Evolutionary conservation across 2,329 filamentous ascomycete species (phyloP), one percentile per base, ranked within the genome.

Genomic region (Ophiostoma sp.): DNA sequence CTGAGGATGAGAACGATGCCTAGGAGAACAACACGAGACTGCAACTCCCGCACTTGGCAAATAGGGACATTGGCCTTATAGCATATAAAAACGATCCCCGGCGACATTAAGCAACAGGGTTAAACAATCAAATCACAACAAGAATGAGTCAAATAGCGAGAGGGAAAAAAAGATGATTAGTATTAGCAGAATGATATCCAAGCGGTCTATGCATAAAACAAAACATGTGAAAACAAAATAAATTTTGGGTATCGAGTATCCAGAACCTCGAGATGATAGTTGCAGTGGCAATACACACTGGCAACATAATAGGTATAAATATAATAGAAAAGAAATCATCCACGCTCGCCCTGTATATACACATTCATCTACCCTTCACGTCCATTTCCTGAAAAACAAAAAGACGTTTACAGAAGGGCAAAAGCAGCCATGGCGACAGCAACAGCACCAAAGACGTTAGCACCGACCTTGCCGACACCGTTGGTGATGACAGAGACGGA

Each of bases 401-500:
- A 6, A 48, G 20, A 31, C 36, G 27, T 64, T 76, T 76, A 77
- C 72, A 77, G 73, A 62, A 74, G 72, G 67, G 76, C 72, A 67
- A 72, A 73, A 68, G 72, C 75, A 27, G 76, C 69, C 68, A 77
- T 70, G 27, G 75, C 69, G 64, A 76, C 77, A 20, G 70, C 75
- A 13, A 71, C 76, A n/a, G 73, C 65, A 27, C 73, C 75, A 10
- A 72, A 72, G 52, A 76, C 27, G 74, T 64, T 73, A 71, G 71
- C 72, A 4, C 72, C 54, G 64, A 73, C 72, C 67, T 74, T 71
- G 69, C 68, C 74, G 20, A 74, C 69, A 68, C 73, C 75, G 74
- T 72, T 76, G 76, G 76, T 70, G 73, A 76, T 77, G 52, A 77
- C 77, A 10, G 77, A 77, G 57, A 67, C 76, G 68, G 65, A 75